phyloP scores from a whole-genome alignment of 176 grass and related monocot genomes.

The Triticum urartu region DNA sequence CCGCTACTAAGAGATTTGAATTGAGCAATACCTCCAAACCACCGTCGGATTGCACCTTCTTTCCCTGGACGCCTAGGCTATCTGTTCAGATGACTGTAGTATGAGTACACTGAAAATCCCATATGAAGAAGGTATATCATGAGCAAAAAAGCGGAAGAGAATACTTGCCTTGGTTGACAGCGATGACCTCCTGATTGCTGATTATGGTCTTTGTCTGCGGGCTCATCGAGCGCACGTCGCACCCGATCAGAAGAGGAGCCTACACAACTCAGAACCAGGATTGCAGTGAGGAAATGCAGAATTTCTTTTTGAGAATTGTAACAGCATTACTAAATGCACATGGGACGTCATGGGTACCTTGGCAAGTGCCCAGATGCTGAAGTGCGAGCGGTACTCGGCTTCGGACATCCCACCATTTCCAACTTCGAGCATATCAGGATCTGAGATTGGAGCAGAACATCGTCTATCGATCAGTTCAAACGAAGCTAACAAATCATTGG shows the following conservation, averaged over 20 bases:
- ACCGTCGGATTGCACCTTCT: conserved; percentile 63
- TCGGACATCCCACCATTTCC: conserved; percentile 89
- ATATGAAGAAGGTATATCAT: neutral
- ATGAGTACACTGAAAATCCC: neutral
- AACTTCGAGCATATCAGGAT: conserved; percentile 96
- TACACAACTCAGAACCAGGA: conserved; percentile 21
- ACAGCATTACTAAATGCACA: neutral
- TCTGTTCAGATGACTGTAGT: conserved; percentile 42
- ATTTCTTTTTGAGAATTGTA: neutral
- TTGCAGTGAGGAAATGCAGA: conserved; percentile 18
- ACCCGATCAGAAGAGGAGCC: conserved; percentile 93
- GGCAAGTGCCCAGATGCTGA: conserved; percentile 93
- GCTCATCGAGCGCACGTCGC: conserved; percentile 74
- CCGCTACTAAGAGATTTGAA: neutral
- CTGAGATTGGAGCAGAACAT: conserved; percentile 26
- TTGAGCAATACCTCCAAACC: conserved; percentile 56
- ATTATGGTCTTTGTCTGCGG: conserved; percentile 78
- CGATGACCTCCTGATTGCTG: conserved; percentile 76
- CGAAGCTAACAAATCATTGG: neutral
- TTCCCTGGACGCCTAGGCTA: conserved; percentile 81
- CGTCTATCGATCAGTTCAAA: neutral
- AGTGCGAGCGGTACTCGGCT: conserved; percentile 89
- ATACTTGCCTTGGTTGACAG: conserved; percentile 80
- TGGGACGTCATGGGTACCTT: conserved; percentile 47
- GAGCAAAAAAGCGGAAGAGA: neutral